Conservation (phyloP, 1,284 basidiomycete genomes). For the Erythrobasidium hasegawianum region DNA sequence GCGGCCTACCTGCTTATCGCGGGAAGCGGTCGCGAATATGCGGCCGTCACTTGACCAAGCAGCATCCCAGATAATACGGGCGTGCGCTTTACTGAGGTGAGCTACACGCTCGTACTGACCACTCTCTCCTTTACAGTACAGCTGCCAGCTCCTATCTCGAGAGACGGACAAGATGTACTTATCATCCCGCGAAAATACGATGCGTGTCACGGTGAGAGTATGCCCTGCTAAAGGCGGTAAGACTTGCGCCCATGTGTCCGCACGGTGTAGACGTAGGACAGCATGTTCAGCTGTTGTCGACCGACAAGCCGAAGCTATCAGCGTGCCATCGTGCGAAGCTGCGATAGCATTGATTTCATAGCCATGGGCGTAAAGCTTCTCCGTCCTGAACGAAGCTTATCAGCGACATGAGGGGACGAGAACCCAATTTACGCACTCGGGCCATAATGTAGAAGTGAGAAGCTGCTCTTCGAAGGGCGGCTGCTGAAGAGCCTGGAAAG, state of each 20-base stretch:
- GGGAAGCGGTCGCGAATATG: slow-evolving; percentile 84
- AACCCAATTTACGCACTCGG: slow-evolving; percentile 53
- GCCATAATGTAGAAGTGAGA: slow-evolving; percentile 85
- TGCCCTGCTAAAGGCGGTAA: slow-evolving; percentile 74
- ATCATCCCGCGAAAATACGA: slow-evolving; percentile 83
- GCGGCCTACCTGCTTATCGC: slow-evolving; percentile 78
- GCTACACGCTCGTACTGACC: slow-evolving; percentile 46
- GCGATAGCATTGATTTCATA: slow-evolving; percentile 85
- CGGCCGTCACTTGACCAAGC: slow-evolving; percentile 70
- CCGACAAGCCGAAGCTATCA: slow-evolving; percentile 89
- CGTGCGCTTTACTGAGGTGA: slow-evolving; percentile 74
- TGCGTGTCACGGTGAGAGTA: slow-evolving; percentile 79
- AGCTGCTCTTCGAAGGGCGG: slow-evolving; percentile 60
- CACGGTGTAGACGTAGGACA: slow-evolving; percentile 76
- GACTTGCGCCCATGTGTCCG: slow-evolving; percentile 56
- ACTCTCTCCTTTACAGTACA: slow-evolving; percentile 58
- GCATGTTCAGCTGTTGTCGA: slow-evolving; percentile 84
- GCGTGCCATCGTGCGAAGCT: slow-evolving; percentile 62
- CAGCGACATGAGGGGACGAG: background rate
- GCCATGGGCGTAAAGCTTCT: slow-evolving; percentile 96
- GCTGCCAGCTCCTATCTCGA: slow-evolving; percentile 84
- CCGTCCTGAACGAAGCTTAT: slow-evolving; percentile 52
- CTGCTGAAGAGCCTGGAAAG: slow-evolving; percentile 14
- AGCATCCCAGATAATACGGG: slow-evolving; percentile 92
- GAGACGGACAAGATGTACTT: slow-evolving; percentile 74